Evolutionary conservation across 73 alveolate species (phyloP).

Genomic region (Symbiodinium pilosum): DNA sequence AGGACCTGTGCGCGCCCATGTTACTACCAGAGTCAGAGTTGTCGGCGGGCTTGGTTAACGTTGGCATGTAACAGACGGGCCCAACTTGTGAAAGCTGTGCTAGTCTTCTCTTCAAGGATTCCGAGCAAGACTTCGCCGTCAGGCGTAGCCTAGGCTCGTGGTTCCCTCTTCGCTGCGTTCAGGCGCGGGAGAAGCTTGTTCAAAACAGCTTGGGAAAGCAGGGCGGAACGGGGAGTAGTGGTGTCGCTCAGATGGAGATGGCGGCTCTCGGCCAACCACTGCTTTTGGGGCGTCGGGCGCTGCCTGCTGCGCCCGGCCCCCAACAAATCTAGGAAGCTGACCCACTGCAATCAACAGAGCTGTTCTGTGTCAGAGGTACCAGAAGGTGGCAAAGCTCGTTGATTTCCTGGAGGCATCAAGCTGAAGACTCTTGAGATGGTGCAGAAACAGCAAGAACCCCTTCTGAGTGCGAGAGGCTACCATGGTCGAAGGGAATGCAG

Average conservation of each 20-base stretch:
- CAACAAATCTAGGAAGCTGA: no score
- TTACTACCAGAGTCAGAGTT: no score
- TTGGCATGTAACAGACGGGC: not conserved
- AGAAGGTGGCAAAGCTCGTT: not conserved
- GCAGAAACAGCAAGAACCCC: no score
- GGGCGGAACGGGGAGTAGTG: no score
- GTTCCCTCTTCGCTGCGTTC: not conserved
- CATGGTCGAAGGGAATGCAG: not conserved
- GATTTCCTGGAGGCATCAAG: not conserved
- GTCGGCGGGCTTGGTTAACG: no score
- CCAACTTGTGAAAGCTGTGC: not conserved
- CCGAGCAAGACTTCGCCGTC: not conserved
- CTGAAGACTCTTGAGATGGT: no score
- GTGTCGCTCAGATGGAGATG: not conserved
- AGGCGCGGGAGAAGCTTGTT: not conserved
- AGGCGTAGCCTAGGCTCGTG: not conserved
- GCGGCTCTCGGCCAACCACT: not conserved
- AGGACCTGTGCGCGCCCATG: not conserved
- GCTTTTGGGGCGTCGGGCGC: not conserved
- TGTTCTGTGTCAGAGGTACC: not conserved
- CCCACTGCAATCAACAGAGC: no score
- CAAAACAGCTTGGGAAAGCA: no score
- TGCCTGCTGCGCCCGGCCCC: not conserved
- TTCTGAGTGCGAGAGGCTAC: not conserved
- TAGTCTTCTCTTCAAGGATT: not conserved